Base-by-base conservation (phyloP, 176 grass and related monocot genomes). In the Cocos nucifera region DNA sequence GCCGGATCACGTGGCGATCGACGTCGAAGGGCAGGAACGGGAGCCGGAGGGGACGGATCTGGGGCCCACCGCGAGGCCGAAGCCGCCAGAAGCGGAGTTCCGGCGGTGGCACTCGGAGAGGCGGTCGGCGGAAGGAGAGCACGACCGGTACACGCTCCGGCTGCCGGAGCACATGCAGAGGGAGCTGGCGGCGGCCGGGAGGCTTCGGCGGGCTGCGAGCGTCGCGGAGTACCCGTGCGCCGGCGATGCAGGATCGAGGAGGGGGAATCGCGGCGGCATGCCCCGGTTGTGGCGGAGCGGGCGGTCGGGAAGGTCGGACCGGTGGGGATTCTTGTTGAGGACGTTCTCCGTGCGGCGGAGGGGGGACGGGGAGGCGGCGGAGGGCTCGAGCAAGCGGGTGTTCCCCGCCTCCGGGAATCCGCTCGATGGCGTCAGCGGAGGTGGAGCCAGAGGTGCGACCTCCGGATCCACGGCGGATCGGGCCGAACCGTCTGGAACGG, bases 101-200 rank as follows among this genome's bases (percentile, higher is more conserved):
- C 60, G 77, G 78, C 67, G 77, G 51, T 67, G 77, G 27, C 75
- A 14, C 35, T 44, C 35, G 9, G 35, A 44, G 35, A 10, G 80
- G 50, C 75, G 80, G 21, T 69, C 60, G 4, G 71, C 73, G 75
- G 73, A 71, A 58, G 79, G 74, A 17, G 52, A 26, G 44, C 73
- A 51, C 14, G 88, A 92, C 24, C 32, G 83, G 21, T 75, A 83
- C 83, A 92, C 88, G 3, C 80, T 87, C 19, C 53, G 83, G 61
- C 71, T 92, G 54, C 88, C 88, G 10, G 76, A 71, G 25, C 73
- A 92, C 55, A 57, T 92, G 49, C 83, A 79, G 59, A 87, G 60
- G 66, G 88, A 92, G 69, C 80, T 91, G 14, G 77, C 77, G 3
- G 75, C 73, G 15, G 72, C 80, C 15, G 68, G 83, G 17, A 83